These are phyloP conservation scores for Solanum chacoense DNA, from an alignment of 305 asterid species.

Conservation along the genomic window DNA sequence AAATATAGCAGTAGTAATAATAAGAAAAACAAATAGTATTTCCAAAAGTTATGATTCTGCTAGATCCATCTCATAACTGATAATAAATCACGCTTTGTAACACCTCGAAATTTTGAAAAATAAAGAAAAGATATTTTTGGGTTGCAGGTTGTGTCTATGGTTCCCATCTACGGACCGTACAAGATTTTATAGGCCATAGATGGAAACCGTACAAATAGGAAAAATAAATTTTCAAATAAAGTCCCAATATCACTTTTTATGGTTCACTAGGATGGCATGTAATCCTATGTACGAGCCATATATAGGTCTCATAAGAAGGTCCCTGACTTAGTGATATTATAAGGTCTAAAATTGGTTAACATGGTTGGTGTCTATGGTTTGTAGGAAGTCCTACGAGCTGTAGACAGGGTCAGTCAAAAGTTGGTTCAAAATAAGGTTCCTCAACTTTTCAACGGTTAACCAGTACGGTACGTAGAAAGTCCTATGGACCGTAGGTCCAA, in stretches of 20 bases:
- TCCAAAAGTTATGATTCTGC: not conserved
- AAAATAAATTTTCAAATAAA: not conserved
- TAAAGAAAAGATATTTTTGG: not conserved
- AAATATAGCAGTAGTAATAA: too few relatives aligned
- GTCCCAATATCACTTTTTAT: not conserved
- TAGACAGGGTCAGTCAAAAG: not conserved
- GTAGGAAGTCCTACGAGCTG: not conserved
- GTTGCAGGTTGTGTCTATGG: not conserved
- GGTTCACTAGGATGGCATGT: not conserved
- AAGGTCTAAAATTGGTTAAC: not conserved
- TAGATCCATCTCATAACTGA: not conserved
- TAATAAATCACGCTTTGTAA: not conserved
- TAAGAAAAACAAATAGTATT: too few relatives aligned
- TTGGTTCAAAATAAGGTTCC: not conserved
- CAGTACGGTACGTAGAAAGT: not conserved
- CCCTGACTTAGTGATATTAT: not conserved
- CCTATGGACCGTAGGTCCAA: not conserved
- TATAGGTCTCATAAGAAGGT: not conserved
- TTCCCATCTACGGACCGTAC: not conserved
- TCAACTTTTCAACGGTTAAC: not conserved
- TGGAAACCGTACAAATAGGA: too few relatives aligned
- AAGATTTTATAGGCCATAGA: not conserved
- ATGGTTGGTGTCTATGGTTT: not conserved
- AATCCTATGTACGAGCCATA: not conserved
- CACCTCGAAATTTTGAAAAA: fast-evolving